phyloP scores from a whole-genome alignment of 805 yeast genomes.

The Metschnikowia lachancei region DNA sequence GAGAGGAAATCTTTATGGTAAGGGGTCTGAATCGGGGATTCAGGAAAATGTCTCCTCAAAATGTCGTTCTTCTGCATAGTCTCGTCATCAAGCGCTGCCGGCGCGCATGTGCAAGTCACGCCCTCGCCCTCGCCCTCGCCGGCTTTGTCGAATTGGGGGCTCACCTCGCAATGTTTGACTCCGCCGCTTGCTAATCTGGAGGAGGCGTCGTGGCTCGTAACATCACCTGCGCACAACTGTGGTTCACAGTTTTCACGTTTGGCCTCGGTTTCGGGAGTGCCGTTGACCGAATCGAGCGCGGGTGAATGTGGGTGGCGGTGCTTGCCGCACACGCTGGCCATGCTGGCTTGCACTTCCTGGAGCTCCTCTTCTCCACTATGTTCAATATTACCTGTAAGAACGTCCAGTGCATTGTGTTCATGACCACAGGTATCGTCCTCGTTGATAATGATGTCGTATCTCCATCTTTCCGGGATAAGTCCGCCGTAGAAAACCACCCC shows the following conservation, averaged over 20 bases:
- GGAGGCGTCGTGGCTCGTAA: conserved; percentile 2
- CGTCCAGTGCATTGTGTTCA: conserved; percentile 28
- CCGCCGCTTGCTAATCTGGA: conserved; percentile 7
- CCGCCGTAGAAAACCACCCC: conserved; percentile 90
- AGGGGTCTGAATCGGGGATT: conserved; percentile 32
- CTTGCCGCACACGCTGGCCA: conserved; percentile 15
- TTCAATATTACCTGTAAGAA: conserved; percentile 34
- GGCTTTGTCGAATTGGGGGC: no score
- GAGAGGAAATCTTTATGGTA: conserved; percentile 45
- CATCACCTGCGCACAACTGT: not conserved
- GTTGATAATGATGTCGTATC: conserved; percentile 63
- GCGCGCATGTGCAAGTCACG: conserved; percentile 8
- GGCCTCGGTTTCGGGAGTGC: not conserved
- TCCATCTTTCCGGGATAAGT: conserved; percentile 84
- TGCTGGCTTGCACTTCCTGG: conserved; percentile 30
- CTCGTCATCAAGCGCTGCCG: conserved; percentile 6
- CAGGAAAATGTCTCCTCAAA: conserved; percentile 38
- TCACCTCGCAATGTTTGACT: not conserved
- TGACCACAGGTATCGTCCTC: conserved; percentile 29
- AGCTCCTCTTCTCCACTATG: conserved; percentile 40
- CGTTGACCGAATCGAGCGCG: not conserved
- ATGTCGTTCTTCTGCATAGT: conserved; percentile 26
- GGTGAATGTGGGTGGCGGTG: conserved; percentile 2
- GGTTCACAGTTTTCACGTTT: not conserved
- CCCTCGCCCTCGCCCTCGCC: not conserved